Base-by-base conservation (phyloP, 1,284 basidiomycete genomes). In the Kalmanozyma brasiliensis region DNA sequence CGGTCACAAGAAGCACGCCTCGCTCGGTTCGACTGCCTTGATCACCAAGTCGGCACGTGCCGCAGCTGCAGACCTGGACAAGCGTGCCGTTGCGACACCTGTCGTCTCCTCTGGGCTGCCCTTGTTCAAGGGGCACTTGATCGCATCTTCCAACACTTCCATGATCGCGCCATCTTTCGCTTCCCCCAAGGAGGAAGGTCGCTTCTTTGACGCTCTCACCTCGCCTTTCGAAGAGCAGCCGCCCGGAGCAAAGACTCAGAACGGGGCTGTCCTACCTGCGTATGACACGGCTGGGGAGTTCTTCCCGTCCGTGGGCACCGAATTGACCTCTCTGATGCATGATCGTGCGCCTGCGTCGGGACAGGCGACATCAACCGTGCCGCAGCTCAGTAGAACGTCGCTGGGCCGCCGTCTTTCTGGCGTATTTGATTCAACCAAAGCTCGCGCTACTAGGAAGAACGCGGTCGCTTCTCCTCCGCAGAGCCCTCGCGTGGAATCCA, bases 201-300 rank as follows among this genome's bases (percentile, higher is more conserved):
- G 24, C 16, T 66, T 60, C 51, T 66, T 66, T 24, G 57, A 66
- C 33, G 63, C 63, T 6, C 41, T 66, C 33, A 57, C 57, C 2
- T 66, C 57, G 2, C 57, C 56, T 9, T 17, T 34, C 10, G 34
- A 36, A 23, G 63, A 66, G 23, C 44, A 44, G 19, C 57, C 57
- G 5, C 40, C 57, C 3, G 26, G 19, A 3, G 23, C 41, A 5
- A 35, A 22, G 29, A 35, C 45, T 13, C 34, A 49, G 11, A 46
- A 49, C 22, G 26, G 36, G 40, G 57, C 61, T 17, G 17, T 52
- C 19, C 38, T 64, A 19, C 61, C 61, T 5, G 35, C 53, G 7
- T 58, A 52, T 48, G 53, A 53, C 16, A 64, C 61, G 5, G 53
- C 53, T 6, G 33, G 40, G 13, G 61, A 57, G 13, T 64, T 63